Evolutionary conservation across 2,329 filamentous ascomycete genomes (phyloP).

Genomic region (Allantophomopsis cytisporea): DNA sequence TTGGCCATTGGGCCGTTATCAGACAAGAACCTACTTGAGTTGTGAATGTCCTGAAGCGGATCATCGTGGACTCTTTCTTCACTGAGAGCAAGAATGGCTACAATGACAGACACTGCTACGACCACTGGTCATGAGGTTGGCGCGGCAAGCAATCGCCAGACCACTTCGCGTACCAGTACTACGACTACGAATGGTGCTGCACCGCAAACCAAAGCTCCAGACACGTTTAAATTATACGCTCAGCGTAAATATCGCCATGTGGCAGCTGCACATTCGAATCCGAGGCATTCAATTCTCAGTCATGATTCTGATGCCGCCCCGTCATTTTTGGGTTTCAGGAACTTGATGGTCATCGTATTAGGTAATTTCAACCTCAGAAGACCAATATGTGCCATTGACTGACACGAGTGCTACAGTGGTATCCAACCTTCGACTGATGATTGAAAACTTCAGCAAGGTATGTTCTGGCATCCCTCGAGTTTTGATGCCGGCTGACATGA

Average conservation of each 20-base stretch:
- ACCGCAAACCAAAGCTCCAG: neutral
- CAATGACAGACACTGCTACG: slow-evolving; percentile 10
- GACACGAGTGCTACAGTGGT: slow-evolving; percentile 45
- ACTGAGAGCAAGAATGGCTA: slow-evolving; percentile 6
- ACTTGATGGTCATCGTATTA: slow-evolving; percentile 88
- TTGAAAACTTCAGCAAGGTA: slow-evolving; percentile 94
- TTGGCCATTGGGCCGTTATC: no score
- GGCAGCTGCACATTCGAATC: slow-evolving; percentile 65
- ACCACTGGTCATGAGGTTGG: slow-evolving; percentile 3
- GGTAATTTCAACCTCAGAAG: slow-evolving; percentile 33
- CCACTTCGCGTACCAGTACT: neutral
- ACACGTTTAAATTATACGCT: slow-evolving; percentile 8
- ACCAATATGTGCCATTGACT: slow-evolving; percentile 1
- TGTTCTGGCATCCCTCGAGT: neutral
- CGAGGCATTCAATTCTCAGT: slow-evolving; percentile 69
- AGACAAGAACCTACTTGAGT: no score
- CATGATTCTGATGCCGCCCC: slow-evolving; percentile 63
- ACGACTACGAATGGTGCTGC: slow-evolving; percentile 1
- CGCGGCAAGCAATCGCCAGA: no score
- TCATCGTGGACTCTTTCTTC: no score
- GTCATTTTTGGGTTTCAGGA: slow-evolving; percentile 87
- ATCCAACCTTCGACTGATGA: slow-evolving; percentile 84
- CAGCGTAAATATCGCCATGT: slow-evolving; percentile 80
- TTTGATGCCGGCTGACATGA: neutral
- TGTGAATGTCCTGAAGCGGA: no score